phyloP scores from a whole-genome alignment of 441 rosid species.

The Adansonia grandidieri region DNA sequence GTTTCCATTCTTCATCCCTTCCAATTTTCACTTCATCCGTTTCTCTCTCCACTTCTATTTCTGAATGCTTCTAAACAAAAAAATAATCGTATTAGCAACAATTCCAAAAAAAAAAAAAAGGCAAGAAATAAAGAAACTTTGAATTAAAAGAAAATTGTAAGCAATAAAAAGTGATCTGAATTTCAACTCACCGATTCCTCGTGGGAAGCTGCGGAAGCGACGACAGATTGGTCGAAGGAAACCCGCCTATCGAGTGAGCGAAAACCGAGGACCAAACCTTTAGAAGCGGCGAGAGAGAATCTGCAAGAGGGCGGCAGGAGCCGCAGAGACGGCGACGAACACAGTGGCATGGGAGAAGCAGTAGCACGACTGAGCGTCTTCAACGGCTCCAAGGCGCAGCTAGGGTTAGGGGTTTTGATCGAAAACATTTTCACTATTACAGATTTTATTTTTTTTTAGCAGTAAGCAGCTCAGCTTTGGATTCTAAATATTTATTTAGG shows the following conservation, averaged over 20 bases:
- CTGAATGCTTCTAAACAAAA: slow-evolving; percentile 52
- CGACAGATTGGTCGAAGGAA: slow-evolving; percentile 36
- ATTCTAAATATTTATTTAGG: background rate
- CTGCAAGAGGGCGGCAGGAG: slow-evolving; percentile 34
- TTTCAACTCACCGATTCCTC: slow-evolving; percentile 66
- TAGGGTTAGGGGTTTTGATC: slow-evolving; percentile 45
- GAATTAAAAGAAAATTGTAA: background rate
- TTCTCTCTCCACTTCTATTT: slow-evolving; percentile 63
- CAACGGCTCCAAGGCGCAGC: slow-evolving; percentile 20
- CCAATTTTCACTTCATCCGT: slow-evolving; percentile 34
- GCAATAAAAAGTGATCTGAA: background rate
- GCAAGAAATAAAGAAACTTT: background rate
- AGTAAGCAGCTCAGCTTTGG: background rate
- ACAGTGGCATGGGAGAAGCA: slow-evolving; percentile 32
- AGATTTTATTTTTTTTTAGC: background rate
- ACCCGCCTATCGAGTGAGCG: slow-evolving; percentile 34
- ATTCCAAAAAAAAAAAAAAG: background rate
- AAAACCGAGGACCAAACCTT: slow-evolving; percentile 43
- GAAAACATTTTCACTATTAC: slow-evolving; percentile 42
- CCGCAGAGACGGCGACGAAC: slow-evolving; percentile 34
- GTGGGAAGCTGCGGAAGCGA: slow-evolving; percentile 58
- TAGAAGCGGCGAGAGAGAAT: slow-evolving; percentile 35
- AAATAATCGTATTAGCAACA: background rate
- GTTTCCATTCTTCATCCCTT: slow-evolving; percentile 77
- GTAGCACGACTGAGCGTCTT: slow-evolving; percentile 36